Evolutionary conservation across 495 filamentous ascomycete species (phyloP).

Genomic region (Terfezia claveryi): DNA sequence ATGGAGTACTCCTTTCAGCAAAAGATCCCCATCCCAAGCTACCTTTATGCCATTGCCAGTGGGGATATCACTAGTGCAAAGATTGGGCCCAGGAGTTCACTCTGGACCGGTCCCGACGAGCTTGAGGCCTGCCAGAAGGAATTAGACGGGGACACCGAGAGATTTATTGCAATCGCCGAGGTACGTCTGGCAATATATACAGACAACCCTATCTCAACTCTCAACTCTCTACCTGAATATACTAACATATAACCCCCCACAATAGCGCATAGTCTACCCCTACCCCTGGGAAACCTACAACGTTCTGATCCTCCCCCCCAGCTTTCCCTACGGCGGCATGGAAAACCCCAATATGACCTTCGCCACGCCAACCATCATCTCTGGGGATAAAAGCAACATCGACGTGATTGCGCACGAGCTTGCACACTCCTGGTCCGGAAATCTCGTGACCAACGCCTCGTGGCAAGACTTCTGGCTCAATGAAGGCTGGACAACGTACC

Average conservation of each 20-base stretch:
- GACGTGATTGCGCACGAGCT: conserved; percentile 96
- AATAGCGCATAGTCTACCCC: conserved; percentile 47
- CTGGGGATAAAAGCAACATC: conserved; percentile 76
- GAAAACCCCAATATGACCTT: conserved; percentile 90
- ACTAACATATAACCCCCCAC: conserved; percentile 9
- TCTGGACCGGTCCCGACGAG: conserved; percentile 73
- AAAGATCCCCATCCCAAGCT: conserved; percentile 76
- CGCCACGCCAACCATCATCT: conserved; percentile 79
- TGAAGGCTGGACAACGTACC: conserved; percentile 75
- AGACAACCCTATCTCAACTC: background rate
- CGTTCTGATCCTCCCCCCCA: conserved; percentile 69
- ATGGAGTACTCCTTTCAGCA: conserved; percentile 67
- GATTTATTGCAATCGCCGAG: conserved; percentile 73
- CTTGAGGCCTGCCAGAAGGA: conserved; percentile 70
- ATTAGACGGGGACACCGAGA: conserved; percentile 70
- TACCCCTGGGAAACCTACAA: conserved; percentile 94
- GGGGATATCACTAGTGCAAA: conserved; percentile 67
- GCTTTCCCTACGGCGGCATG: conserved; percentile 75
- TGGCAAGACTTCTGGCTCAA: conserved; percentile 99
- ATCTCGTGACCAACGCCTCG: conserved; percentile 67
- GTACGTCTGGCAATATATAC: conserved; percentile 13
- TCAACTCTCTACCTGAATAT: background rate
- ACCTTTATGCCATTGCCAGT: conserved; percentile 78
- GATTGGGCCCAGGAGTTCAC: conserved; percentile 63
- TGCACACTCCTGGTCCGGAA: conserved; percentile 79